Evolutionary conservation across 148 eudicot genomes (phyloP).

Genomic region (Rhododendron simsii): DNA sequence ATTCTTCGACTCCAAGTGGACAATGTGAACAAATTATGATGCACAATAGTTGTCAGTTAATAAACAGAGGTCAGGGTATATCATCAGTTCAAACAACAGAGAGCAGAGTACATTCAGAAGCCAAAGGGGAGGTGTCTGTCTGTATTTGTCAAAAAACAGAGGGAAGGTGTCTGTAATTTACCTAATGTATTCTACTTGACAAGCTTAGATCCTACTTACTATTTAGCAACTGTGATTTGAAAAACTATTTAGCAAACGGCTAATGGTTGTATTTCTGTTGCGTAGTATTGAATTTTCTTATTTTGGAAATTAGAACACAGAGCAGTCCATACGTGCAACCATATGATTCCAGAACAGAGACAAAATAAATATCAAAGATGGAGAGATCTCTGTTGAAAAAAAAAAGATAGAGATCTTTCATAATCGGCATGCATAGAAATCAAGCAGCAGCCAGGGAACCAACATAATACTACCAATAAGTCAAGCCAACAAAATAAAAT

Average conservation of each 20-base stretch:
- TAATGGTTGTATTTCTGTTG: background rate
- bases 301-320: background rate
- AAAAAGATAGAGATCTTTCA: background rate
- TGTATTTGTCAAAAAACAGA: background rate
- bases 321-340: background rate
- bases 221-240: background rate
- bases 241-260: background rate
- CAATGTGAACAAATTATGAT: background rate
- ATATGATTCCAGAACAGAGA: background rate
- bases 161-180: background rate
- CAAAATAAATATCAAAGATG: background rate
- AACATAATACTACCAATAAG: background rate
- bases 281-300: background rate
- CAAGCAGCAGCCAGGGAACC: background rate
- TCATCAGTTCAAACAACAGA: background rate
- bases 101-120: background rate
- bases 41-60: background rate
- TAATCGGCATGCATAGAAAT: background rate
- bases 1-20: background rate
- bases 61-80: background rate
- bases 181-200: background rate
- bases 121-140: background rate
- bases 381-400: background rate
- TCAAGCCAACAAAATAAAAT: background rate
- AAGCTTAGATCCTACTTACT: background rate